A percentile compares a stretch with the other conserved stretches of the same genome.
phyloP scores from a whole-genome alignment of 1,284 basidiomycete genomes.

The Agroathelia rolfsii region DNA sequence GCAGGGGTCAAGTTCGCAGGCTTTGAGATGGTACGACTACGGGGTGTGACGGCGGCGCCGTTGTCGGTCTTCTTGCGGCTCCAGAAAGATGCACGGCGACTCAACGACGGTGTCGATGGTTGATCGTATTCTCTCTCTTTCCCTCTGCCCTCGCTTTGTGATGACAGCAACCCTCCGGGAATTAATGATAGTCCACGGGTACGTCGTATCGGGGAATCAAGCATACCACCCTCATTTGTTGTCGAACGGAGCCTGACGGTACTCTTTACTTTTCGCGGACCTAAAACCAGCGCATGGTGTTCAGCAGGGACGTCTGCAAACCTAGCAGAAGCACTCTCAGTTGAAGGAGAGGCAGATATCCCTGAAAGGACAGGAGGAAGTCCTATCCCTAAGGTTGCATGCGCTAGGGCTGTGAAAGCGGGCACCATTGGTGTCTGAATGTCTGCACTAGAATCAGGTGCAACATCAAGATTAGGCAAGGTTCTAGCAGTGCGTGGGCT shows the following conservation, averaged over 20 bases:
- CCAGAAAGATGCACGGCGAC: constrained; percentile 49
- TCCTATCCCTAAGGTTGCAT: constrained; percentile 48
- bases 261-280: no score
- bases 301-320: no score
- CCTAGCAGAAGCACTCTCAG: no score
- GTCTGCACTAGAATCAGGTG: constrained; percentile 15
- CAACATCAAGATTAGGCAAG: constrained; percentile 13
- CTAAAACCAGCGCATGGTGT: no score
- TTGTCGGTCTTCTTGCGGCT: constrained; percentile 27
- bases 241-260: no score
- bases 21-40: constrained; percentile 11
- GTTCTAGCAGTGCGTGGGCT: constrained; percentile 7
- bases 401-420: constrained; percentile 32
- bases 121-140: constrained; percentile 16
- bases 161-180: constrained; percentile 29
- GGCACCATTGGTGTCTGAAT: constrained; percentile 12
- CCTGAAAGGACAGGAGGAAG: constrained; percentile 41
- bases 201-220: constrained; percentile 31
- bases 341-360: constrained; percentile 30
- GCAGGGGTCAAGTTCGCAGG: constrained; percentile 16
- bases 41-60: constrained; percentile 12
- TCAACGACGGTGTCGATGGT: constrained; percentile 16
- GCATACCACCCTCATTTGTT: no score
- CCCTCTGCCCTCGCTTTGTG: constrained; percentile 35
- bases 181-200: constrained; percentile 34